A percentile compares a stretch with the other conserved stretches of the same genome.
Evolutionary conservation across 108 stramenopile genomes (phyloP).

Genomic region (Asterionellopsis glacialis): DNA sequence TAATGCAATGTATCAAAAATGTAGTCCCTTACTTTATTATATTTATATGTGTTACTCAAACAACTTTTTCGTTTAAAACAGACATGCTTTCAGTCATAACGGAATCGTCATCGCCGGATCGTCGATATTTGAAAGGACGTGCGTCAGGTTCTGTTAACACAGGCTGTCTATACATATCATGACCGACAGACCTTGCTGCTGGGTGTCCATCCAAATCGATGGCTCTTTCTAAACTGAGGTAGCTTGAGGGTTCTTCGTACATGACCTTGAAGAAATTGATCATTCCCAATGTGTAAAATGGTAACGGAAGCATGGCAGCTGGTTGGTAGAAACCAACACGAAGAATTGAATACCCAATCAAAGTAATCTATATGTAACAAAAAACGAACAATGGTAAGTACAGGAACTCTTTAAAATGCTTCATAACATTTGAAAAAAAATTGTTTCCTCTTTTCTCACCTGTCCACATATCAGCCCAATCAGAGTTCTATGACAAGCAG

Average conservation of each 20-base stretch:
- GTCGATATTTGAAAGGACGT: conserved; percentile 8
- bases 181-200: neutral
- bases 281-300: conserved; percentile 43
- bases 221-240: conserved; percentile 40
- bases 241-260: conserved; percentile 29
- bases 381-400: no score
- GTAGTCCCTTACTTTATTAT: no score
- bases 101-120: neutral
- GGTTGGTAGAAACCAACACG: conserved; percentile 40
- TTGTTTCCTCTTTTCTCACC: neutral
- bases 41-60: no score
- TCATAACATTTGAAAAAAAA: no score
- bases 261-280: conserved; percentile 38
- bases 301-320: conserved; percentile 34
- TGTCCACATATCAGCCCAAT: conserved; percentile 46
- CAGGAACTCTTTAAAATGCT: no score
- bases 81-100: no score
- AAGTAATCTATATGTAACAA: conserved; percentile 6
- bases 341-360: conserved; percentile 42
- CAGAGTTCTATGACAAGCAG: conserved; percentile 50
- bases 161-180: conserved; percentile 20
- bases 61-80: no score
- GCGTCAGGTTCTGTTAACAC: conserved; percentile 3
- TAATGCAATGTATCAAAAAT: no score
- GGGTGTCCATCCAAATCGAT: conserved; percentile 35